Base-by-base conservation (phyloP, 768 basidiomycete species). In the Termitomyces sp. region DNA sequence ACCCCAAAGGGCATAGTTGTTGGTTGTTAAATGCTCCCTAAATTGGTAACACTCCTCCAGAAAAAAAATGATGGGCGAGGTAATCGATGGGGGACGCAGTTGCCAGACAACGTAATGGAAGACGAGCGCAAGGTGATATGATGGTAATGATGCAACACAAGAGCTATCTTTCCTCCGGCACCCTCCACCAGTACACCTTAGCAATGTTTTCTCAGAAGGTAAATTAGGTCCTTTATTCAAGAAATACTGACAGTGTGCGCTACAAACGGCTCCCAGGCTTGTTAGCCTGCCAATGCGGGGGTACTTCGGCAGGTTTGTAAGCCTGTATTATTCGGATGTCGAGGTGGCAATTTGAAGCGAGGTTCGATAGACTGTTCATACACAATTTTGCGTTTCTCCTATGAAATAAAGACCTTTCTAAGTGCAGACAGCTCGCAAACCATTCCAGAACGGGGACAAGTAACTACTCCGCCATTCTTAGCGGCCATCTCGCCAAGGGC, bases 361-460 rank as follows among this genome's bases (percentile, higher is more conserved):
- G 2, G 27, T 27, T 27, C 4, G 27, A 27, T 27, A 27, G 39
- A 24, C 11, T 44, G 16, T 39, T 27, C 3, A 44, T 53, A 62
- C 31, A 62, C n/a, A 39, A 50, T 8, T 54, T 1, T 53, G 47
- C 44, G 34, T 7, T 24, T 30, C 11, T 16, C 22, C 79, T 74
- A 96, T 55, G 93, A 93, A 60, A 98, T 91, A 71, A 89, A 97
- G 18, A 98, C 95, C 73, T 95, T 97, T 64, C 85, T 81, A 55
- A 98, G 74, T 22, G 82, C 81, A 11, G 73, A 71, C 65, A 91
- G 88, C 33, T 82, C 75, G 66, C 86, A 92, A 12, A 75, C 77
- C 54, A 82, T 74, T 42, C 81, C 82, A 1, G 92, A 88, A 34
- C 87, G 78, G 3, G 94, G 95, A 68, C 94, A 96, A 33, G 80